These are phyloP conservation scores for Tricladium varicosporioides DNA, from an alignment of 2,329 filamentous ascomycete genomes.

Conservation along the genomic window DNA sequence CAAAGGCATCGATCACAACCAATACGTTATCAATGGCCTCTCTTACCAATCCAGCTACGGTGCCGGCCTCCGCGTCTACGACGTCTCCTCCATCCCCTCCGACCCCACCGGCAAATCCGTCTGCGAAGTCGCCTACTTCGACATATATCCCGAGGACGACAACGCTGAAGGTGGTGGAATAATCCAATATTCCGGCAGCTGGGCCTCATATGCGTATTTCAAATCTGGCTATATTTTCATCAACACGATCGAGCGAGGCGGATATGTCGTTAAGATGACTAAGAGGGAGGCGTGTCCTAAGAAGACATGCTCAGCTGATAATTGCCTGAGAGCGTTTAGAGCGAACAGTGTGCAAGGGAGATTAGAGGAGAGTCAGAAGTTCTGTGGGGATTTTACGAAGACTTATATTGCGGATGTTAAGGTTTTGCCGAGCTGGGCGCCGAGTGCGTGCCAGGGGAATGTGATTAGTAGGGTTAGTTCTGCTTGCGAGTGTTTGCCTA, in stretches of 20 bases:
- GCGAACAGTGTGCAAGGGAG: constrained; percentile 33
- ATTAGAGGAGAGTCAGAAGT: constrained; percentile 34
- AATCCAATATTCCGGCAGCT: constrained; percentile 42
- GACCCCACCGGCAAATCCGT: constrained; percentile 36
- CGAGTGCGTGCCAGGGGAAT: constrained; percentile 14
- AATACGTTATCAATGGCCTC: constrained; percentile 42
- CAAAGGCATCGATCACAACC: constrained; percentile 45
- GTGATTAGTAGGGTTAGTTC: constrained; percentile 13
- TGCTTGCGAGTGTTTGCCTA: constrained; percentile 17
- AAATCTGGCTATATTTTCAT: constrained; percentile 38
- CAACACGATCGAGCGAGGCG: constrained; percentile 42
- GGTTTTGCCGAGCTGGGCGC: constrained; percentile 7
- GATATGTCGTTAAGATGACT: constrained; percentile 18
- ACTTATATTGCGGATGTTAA: constrained; percentile 9
- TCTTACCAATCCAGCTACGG: constrained; percentile 50
- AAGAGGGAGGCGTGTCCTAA: constrained; percentile 3
- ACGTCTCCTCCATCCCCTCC: constrained; percentile 38
- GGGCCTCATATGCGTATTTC: constrained; percentile 41
- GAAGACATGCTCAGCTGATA: constrained; percentile 30
- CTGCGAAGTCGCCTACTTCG: constrained; percentile 39
- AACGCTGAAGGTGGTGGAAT: constrained; percentile 32
- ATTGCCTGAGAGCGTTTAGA: constrained; percentile 33
- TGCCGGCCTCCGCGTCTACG: constrained; percentile 41
- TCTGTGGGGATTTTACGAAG: constrained; percentile 30
- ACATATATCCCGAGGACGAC: constrained; percentile 29